Evolutionary conservation across 768 basidiomycete species (phyloP).

Genomic region (Suillus decipiens): DNA sequence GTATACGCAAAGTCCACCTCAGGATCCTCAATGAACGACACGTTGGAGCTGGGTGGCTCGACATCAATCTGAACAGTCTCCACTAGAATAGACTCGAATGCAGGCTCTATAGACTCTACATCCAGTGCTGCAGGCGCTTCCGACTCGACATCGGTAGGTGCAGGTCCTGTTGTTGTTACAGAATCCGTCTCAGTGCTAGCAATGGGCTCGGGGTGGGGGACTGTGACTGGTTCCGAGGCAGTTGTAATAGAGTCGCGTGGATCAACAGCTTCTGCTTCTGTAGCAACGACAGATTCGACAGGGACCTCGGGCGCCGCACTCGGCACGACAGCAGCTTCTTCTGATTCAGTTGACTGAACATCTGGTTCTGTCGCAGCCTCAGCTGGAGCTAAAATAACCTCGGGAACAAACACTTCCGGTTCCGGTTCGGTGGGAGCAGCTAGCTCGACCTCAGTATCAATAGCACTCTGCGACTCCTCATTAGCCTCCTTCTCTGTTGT

Average conservation of each 20-base stretch:
- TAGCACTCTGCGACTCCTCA: background rate
- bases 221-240: background rate
- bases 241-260: background rate
- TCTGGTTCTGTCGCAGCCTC: background rate
- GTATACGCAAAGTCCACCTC: background rate
- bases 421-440: slow-evolving; percentile 1
- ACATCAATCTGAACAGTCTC: slow-evolving; percentile 8
- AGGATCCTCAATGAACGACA: slow-evolving; percentile 9
- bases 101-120: background rate
- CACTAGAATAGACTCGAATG: background rate
- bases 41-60: slow-evolving; percentile 9
- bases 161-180: background rate
- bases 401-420: background rate
- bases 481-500: background rate
- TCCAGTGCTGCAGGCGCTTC: slow-evolving; percentile 1
- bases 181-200: background rate
- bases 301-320: background rate
- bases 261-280: background rate
- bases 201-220: background rate
- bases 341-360: background rate
- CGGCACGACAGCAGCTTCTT: background rate
- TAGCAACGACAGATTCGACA: background rate
- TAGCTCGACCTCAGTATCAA: background rate
- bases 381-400: background rate
- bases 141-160: background rate